phyloP scores from a whole-genome alignment of 139 green algal genomes.

The Ulvella scutata region DNA sequence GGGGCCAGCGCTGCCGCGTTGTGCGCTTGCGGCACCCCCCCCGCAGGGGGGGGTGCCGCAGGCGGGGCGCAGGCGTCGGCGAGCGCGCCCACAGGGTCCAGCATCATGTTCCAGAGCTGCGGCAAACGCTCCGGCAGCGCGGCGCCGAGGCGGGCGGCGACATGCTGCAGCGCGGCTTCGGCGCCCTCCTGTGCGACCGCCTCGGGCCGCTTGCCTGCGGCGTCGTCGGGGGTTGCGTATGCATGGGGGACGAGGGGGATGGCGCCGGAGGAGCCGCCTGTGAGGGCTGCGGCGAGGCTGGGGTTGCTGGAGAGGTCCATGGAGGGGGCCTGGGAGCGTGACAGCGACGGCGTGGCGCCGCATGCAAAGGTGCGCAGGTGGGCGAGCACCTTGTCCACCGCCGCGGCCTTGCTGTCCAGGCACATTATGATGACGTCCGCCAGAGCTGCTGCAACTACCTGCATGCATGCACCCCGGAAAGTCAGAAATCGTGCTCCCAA shows the following conservation, averaged over 20 bases:
- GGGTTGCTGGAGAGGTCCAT: not conserved
- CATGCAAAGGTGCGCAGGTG: constrained; percentile 70
- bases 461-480: too few species aligned
- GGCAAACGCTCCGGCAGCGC: constrained; percentile 41
- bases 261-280: not conserved
- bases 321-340: constrained; percentile 17
- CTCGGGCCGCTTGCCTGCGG: not conserved
- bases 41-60: too few species aligned
- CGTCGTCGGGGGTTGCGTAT: not conserved
- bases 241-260: not conserved
- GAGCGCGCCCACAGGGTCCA: constrained; percentile 20
- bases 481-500: too few species aligned
- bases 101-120: constrained; percentile 40
- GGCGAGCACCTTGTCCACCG: constrained; percentile 69
- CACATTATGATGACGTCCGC: constrained; percentile 54
- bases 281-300: not conserved
- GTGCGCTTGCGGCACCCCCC: too few species aligned
- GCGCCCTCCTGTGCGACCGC: constrained; percentile 36
- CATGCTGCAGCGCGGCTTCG: constrained; percentile 44
- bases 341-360: constrained; percentile 27
- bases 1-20: constrained; percentile 4
- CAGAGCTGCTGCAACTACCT: constrained; percentile 37
- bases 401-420: constrained; percentile 40
- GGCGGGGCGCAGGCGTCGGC: not conserved
- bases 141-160: constrained; percentile 16